Evolutionary conservation across 1,284 basidiomycete species (phyloP), one percentile per base, ranked within the genome.

Genomic region (Golubevia sp.): DNA sequence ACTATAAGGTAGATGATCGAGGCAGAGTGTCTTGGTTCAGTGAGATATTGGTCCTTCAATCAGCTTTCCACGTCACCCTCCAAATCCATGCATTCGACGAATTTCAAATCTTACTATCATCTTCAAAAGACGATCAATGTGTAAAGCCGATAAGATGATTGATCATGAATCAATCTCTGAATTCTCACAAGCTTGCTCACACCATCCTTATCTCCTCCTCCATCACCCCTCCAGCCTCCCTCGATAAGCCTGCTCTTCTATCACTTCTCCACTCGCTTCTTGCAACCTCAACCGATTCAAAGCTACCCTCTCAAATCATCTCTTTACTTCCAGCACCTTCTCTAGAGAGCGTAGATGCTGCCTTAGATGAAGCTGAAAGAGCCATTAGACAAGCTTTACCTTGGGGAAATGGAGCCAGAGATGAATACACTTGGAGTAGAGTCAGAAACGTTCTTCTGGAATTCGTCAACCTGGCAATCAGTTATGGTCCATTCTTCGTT

Each of bases 361-460:
- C 71, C 20, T 50, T 75, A 8, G 73, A 75, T 48, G 73, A 75
- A 58, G 50, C 66, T 3, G 71, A 75, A 51, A 71, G 69, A 50
- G 56, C 18, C 48, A 63, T 27, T 62, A 69, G 13, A 56, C 58
- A 38, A 62, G 62, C 52, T 52, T 54, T 24, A 52, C 64, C 18
- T 51, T 54, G 11, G 56, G 66, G 24, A 58, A 69, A n/a, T 23
- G 49, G 13, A 26, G 48, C 44, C 62, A 69, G 49, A 21, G 73
- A 74, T 21, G 73, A 76, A 52, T 81, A 77, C 56, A 68, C 72
- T 0, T 79, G 77, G 75, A 67, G 68, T 15, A 66, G 78, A 3
- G 55, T 79, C 44, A 71, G 78, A 23, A 62, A 58, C 2, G 64
- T 68, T 1, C 62, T 81, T 3, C 67, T 67, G 23, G 76, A 74